phyloP scores from a whole-genome alignment of 345 rosid species.

The Citrus glauca region DNA sequence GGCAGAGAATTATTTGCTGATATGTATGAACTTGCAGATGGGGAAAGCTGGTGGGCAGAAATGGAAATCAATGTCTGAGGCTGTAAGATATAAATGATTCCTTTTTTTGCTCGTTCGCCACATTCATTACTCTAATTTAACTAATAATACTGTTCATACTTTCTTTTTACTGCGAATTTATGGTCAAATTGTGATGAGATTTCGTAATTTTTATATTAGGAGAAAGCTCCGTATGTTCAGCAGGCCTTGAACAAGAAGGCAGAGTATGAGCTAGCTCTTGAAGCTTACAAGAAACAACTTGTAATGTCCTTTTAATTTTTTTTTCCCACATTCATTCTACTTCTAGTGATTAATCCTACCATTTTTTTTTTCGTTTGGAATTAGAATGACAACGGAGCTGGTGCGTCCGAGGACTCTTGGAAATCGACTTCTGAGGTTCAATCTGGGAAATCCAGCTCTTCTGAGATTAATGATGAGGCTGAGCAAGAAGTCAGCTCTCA shows the following conservation, averaged over 20 bases:
- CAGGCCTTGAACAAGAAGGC: constrained; percentile 31
- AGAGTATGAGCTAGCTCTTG: constrained; percentile 31
- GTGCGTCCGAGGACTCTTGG: constrained; percentile 12
- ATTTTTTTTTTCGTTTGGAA: not conserved
- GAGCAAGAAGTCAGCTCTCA: constrained; percentile 35
- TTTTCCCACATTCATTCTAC: not conserved
- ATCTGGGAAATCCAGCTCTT: constrained; percentile 22
- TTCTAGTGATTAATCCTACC: not conserved
- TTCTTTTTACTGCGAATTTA: not conserved
- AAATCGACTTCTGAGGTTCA: constrained; percentile 25
- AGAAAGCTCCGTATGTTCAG: constrained; percentile 31
- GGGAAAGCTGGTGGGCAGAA: constrained; percentile 42
- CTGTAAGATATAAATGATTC: constrained; percentile 21
- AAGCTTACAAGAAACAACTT: constrained; percentile 20
- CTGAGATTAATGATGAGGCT: constrained; percentile 26
- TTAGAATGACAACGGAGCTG: not conserved
- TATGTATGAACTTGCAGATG: constrained; percentile 25
- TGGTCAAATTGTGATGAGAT: not conserved
- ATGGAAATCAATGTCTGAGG: constrained; percentile 38
- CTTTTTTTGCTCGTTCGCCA: not conserved
- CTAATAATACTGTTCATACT: not conserved
- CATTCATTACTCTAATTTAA: not conserved
- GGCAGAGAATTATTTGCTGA: not conserved
- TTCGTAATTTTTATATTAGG: constrained; percentile 14
- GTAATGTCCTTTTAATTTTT: constrained; percentile 11